Percentiles rank a stretch among this genome's conserved stretches.
phyloP scores from a whole-genome alignment of 1,284 basidiomycete species.

The Trichosporon sp. region DNA sequence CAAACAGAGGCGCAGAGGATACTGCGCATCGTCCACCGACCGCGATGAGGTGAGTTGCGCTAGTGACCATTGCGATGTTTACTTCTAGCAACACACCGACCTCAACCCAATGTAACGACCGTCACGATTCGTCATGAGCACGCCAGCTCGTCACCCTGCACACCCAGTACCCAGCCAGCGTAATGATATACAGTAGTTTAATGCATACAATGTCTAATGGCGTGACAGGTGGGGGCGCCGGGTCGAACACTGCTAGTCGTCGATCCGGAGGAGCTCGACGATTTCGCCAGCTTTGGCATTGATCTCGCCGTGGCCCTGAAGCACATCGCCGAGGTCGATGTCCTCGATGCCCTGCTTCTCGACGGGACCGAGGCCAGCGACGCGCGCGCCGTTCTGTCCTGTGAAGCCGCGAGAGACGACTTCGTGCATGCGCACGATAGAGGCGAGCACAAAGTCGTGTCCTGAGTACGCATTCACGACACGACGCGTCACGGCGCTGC shows the following conservation, averaged over 20 bases:
- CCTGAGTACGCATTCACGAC: constrained; percentile 52
- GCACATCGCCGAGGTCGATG: constrained; percentile 45
- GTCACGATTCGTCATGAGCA: not conserved
- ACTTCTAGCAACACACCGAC: no score
- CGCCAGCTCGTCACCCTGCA: not conserved
- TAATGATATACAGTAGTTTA: not conserved
- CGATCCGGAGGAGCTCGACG: constrained; percentile 39
- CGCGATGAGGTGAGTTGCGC: not conserved
- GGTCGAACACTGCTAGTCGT: constrained; percentile 23
- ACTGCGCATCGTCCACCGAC: not conserved
- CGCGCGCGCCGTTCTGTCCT: constrained; percentile 39
- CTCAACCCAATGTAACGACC: not conserved
- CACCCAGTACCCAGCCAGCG: not conserved
- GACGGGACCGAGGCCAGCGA: constrained; percentile 48
- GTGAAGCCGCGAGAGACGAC: constrained; percentile 49
- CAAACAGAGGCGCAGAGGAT: not conserved
- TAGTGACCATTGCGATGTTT: not conserved
- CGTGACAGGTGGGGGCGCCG: no score
- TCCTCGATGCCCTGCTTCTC: constrained; percentile 48
- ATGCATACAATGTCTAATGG: not conserved
- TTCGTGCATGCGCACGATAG: constrained; percentile 52
- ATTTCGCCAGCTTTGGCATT: constrained; percentile 45
- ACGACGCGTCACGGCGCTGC: constrained; percentile 50
- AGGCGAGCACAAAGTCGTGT: constrained; percentile 53
- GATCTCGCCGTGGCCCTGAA: constrained; percentile 47